Evolutionary conservation across 2,329 filamentous ascomycete genomes (phyloP), one percentile per base, ranked within the genome.

Genomic region (Drechslerella stenobrocha): DNA sequence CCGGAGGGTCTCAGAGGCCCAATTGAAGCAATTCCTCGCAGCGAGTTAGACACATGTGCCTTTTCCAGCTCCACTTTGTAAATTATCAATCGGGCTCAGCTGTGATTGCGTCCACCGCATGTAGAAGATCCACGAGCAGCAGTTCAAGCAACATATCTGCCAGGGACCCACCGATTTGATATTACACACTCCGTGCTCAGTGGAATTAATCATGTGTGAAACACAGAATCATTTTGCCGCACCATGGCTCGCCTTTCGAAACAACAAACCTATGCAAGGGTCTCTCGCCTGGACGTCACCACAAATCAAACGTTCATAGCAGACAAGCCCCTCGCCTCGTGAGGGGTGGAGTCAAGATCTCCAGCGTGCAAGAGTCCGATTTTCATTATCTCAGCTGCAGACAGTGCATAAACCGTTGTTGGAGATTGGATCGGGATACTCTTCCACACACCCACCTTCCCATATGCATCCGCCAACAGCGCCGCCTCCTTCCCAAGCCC

Each of bases 201-300:
- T 55, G 24, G 37, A 18, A 42, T 18, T 42, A 55, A 56, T 58
- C 45, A 55, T 42, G 51, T 42, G 28, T 55, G 56, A 66, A 52
- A 66, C 48, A 50, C 11, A 50, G 20, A 28, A 35, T 34, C 40
- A 47, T 35, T 66, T 58, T 65, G 60, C 61, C 61, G 53, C 53
- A 66, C 53, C 37, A 42, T 46, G 44, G 40, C 48, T 66, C 61
- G 61, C 52, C 50, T 58, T 30, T 58, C 56, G 61, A 66, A 66
- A 59, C 50, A 66, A 34, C 44, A 50, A 53, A 50, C 42, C 44
- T 32, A 66, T 58, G 61, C 61, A 66, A 66, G 61, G 61, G 53
- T 66, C 61, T 66, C 34, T n/a, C 60, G 61, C 61, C 53, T 66
- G 61, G 44, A 51, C 51, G 35, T 28, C 30, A 52, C 52, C 47